Evolutionary conservation across 208 protist genomes (phyloP), one percentile per base, ranked within the genome.

Genomic region (Angomonas deanei): DNA sequence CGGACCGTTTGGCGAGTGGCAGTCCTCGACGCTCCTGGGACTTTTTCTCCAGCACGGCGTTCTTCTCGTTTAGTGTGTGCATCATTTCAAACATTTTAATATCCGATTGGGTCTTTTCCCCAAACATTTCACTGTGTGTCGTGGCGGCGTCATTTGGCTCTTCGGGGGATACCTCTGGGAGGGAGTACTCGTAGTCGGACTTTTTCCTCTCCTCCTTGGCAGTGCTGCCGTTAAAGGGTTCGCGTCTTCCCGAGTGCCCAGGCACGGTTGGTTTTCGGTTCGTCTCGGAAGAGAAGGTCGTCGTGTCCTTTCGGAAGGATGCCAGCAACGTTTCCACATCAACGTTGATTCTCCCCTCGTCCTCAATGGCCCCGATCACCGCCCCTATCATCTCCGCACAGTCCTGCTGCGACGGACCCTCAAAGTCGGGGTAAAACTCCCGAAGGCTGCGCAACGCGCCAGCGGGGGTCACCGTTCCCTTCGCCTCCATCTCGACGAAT

Each of bases 391-490:
- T 88, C 72, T 97, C 92, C 11, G 79, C 48, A 34, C 84, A 91
- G 71, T 97, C 92, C 67, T 97, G 92, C 75, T 97, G 89, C 6
- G 67, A 68, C 36, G 80, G 75, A 6, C 92, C 92, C 64, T 87
- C 84, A 70, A 97, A 97, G 27, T 68, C 52, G 0, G 80, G 70
- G 60, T 93, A 75, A 0, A 90, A 82, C 5, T 60, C 65, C 0
- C 76, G 77, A 1, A 94, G 74, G 15, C 64, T 63, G 38, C 91
- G 76, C 0, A 94, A 71, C 34, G 80, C 69, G 0, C 53, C 53
- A 32, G 78, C 19, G 1, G 88, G 84, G 19, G 78, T 79, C 24
- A 94, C 30, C 19, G 78, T 61, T 19, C 68, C 61, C 0, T 56
- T 73, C 57, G 70, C 68, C 65, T 89, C 83, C 88, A 94, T 94